Base-by-base conservation (phyloP, 805 yeast species). In the Zygoascus ofunaensis region DNA sequence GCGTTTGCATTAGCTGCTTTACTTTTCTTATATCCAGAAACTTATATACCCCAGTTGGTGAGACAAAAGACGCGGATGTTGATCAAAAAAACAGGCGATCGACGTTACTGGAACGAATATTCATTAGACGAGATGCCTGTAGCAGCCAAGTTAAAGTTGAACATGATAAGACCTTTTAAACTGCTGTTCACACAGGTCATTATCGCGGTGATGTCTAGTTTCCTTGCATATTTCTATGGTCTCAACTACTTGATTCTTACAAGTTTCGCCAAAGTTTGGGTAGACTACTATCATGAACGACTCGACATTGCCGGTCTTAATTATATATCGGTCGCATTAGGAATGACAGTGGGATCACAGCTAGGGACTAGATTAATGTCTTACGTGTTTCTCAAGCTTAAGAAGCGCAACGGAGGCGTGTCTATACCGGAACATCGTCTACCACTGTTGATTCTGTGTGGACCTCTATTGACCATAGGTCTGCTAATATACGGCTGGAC, bases 401-500 rank as follows among this genome's bases (percentile, higher is more conserved):
- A 61, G 2, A 63, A 47, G 3, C 60, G 55, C 35, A 75, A 77
- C 50, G 64, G 65, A 17, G 83, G 82, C 3, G 73, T 73, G 8
- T 56, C 74, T 5, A 71, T 70, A 45, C 86, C 85, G 1, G 87
- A 80, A 55, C 77, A 60, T 54, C 63, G 83, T 41, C 58, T 80
- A 23, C 82, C 82, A 4, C 60, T 71, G 41, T 58, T 80, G 42
- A 64, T 75, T 48, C 58, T 65, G n/a, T 64, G 74, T n/a, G 77
- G 81, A 1, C 49, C 79, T 26, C 54, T 72, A 7, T 68, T 77
- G 49, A 80, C 87, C 0, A 66, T 69, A 4, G 87, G 86, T 0
- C 62, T 80, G 35, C 64, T 81, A 47, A 76, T 83, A 77, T 79
- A 76, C 53, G 87, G 86, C 10, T 81, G 87, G 87, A 71, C 81